A percentile compares a stretch with the other conserved stretches of the same genome.
phyloP scores from a whole-genome alignment of 495 filamentous ascomycete genomes.

The Peziza echinospora region DNA sequence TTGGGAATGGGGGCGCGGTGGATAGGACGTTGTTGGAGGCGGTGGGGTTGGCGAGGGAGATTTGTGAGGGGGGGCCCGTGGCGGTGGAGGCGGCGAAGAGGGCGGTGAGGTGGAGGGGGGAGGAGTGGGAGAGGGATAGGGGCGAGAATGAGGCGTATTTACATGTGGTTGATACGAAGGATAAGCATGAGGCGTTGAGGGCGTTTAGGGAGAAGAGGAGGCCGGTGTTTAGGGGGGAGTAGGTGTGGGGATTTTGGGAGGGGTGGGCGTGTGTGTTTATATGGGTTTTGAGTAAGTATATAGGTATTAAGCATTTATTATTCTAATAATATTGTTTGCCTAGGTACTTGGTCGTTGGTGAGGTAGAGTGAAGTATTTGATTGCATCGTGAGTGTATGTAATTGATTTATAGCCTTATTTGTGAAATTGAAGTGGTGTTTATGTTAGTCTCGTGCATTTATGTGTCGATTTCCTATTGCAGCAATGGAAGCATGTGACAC shows the following conservation, averaged over 20 bases:
- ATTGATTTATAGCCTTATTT: too few relatives aligned
- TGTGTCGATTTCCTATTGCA: too few relatives aligned
- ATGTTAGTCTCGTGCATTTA: too few relatives aligned
- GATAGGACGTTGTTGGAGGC: slow-evolving; percentile 47
- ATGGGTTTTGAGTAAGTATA: too few relatives aligned
- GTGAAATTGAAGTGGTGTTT: too few relatives aligned
- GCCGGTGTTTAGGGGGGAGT: slow-evolving; percentile 51
- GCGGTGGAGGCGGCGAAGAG: slow-evolving; percentile 48
- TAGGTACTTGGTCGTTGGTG: too few relatives aligned
- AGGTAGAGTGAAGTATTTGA: too few relatives aligned
- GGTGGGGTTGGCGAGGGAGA: slow-evolving; percentile 54
- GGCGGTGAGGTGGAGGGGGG: slow-evolving; percentile 40
- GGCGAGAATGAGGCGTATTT: slow-evolving; percentile 62
- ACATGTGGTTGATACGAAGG: slow-evolving; percentile 55
- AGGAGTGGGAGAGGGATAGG: slow-evolving; percentile 38
- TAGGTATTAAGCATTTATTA: too few relatives aligned
- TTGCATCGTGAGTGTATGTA: too few relatives aligned
- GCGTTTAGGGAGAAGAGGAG: slow-evolving; percentile 85
- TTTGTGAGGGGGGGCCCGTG: slow-evolving; percentile 71
- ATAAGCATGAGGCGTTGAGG: slow-evolving; percentile 62
- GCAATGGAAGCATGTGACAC: too few relatives aligned
- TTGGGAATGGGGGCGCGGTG: slow-evolving; percentile 57
- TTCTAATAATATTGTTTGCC: too few relatives aligned
- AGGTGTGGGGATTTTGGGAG: slow-evolving; percentile 1
- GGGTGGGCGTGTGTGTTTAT: too few relatives aligned